Percentiles rank a stretch among this genome's conserved stretches.
These are phyloP conservation scores for Pseudopithomyces chartarum DNA, from an alignment of 2,329 filamentous ascomycete species.

Conservation along the genomic window DNA sequence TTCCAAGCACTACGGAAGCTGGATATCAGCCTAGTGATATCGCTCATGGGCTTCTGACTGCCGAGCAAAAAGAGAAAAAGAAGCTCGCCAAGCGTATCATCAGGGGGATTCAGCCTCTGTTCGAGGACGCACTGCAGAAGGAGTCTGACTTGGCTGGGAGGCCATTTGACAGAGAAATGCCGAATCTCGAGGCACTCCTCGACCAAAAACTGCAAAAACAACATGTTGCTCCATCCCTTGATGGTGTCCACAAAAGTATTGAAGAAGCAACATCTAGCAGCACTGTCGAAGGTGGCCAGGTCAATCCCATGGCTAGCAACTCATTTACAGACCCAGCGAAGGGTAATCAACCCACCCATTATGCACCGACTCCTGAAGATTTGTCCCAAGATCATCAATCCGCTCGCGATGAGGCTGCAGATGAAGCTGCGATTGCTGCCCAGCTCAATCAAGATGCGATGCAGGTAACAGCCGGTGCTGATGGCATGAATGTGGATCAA, in stretches of 20 bases:
- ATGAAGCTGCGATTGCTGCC: slow-evolving; percentile 43
- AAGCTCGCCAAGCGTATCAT: slow-evolving; percentile 89
- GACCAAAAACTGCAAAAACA: slow-evolving; percentile 67
- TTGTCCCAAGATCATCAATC: slow-evolving; percentile 33
- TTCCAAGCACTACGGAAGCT: slow-evolving; percentile 45
- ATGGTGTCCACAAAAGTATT: slow-evolving; percentile 27
- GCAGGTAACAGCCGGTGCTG: slow-evolving; percentile 18
- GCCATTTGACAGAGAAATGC: slow-evolving; percentile 70
- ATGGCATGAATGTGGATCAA: slow-evolving; percentile 28
- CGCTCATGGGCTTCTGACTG: slow-evolving; percentile 48
- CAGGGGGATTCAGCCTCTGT: slow-evolving; percentile 76
- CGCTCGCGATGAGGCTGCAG: slow-evolving; percentile 37
- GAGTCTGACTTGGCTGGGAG: slow-evolving; percentile 81
- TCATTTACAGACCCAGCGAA: slow-evolving; percentile 3
- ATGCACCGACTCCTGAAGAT: slow-evolving; percentile 44
- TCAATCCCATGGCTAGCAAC: slow-evolving; percentile 10
- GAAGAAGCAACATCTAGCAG: slow-evolving; percentile 19
- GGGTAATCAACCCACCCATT: slow-evolving; percentile 29
- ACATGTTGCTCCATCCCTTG: slow-evolving; percentile 33
- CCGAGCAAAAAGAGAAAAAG: slow-evolving; percentile 79
- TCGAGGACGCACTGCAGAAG: slow-evolving; percentile 76
- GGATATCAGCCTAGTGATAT: slow-evolving; percentile 49
- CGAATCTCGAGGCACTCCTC: slow-evolving; percentile 75
- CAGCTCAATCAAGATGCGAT: slow-evolving; percentile 39
- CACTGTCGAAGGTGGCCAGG: neutral